Conservation (phyloP, 2,329 filamentous ascomycete genomes). For the Cladosporium cucumerinum region DNA sequence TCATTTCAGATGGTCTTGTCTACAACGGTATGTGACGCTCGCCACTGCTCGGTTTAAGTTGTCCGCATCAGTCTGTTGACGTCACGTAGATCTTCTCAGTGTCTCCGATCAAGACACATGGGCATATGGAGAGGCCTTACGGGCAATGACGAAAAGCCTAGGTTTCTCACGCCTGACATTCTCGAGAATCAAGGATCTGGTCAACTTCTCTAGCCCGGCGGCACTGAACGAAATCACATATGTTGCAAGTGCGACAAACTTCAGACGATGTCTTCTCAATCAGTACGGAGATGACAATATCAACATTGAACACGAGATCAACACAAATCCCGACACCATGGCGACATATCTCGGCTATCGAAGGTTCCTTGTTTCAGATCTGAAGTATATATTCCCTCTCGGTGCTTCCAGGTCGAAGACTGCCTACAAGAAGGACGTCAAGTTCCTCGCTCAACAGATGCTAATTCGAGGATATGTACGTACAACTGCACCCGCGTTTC, state of each 20-base stretch:
- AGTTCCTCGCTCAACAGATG: constrained; percentile 22
- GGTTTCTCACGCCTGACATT: not conserved
- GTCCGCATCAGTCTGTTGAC: not conserved
- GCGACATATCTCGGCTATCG: not conserved
- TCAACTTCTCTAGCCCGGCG: constrained; percentile 17
- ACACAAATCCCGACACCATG: not conserved
- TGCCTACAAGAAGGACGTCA: constrained; percentile 18
- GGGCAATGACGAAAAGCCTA: not conserved
- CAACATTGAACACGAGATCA: not conserved
- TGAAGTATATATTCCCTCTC: constrained; percentile 19
- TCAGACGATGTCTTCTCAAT: constrained; percentile 18
- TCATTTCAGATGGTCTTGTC: constrained; percentile 22
- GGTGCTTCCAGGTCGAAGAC: constrained; percentile 16
- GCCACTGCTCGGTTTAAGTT: not conserved
- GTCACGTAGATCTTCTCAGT: not conserved
- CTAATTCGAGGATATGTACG: constrained; percentile 22
- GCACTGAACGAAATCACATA: constrained; percentile 21
- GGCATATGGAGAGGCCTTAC: not conserved
- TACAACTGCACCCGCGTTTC: not conserved
- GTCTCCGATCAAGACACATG: not conserved
- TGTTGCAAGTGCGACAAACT: constrained; percentile 21
- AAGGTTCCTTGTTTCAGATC: constrained; percentile 13
- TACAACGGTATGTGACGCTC: constrained; percentile 20
- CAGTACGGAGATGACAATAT: constrained; percentile 12
- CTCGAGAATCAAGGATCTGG: constrained; percentile 20